These are phyloP conservation scores for Boletus rubroflammeus DNA, from an alignment of 768 basidiomycete species.

Conservation along the genomic window DNA sequence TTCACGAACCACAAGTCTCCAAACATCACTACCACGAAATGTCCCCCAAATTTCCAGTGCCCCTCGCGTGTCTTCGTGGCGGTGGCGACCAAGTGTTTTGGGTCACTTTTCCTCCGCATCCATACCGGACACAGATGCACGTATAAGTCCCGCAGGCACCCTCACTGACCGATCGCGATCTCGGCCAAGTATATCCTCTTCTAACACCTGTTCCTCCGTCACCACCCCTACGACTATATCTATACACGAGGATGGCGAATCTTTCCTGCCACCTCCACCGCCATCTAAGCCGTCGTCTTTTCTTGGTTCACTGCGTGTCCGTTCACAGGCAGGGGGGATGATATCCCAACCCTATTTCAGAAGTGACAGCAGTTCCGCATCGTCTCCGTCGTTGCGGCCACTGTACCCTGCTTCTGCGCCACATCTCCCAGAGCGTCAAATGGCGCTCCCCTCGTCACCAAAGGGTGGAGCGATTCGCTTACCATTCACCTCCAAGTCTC, in stretches of 20 bases:
- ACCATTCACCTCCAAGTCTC: constrained; percentile 28
- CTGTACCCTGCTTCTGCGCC: constrained; percentile 36
- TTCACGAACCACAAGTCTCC: constrained; percentile 48
- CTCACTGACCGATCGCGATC: constrained; percentile 46
- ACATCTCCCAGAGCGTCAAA: constrained; percentile 38
- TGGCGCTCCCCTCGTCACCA: constrained; percentile 27
- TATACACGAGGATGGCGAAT: constrained; percentile 39
- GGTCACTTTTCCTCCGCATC: constrained; percentile 58
- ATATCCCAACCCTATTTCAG: constrained; percentile 36
- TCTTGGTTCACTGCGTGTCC: constrained; percentile 33
- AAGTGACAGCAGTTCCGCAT: constrained; percentile 18
- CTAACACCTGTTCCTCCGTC: constrained; percentile 49
- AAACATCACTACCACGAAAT: constrained; percentile 35
- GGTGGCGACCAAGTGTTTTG: constrained; percentile 63
- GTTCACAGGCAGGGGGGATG: constrained; percentile 23
- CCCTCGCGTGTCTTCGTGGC: constrained; percentile 32
- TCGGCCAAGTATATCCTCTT: constrained; percentile 61
- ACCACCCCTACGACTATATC: constrained; percentile 34
- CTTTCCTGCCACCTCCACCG: constrained; percentile 37
- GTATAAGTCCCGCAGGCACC: constrained; percentile 40
- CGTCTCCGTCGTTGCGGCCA: constrained; percentile 38
- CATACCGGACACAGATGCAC: constrained; percentile 41
- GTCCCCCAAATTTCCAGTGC: constrained; percentile 1
- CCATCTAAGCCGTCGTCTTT: constrained; percentile 33
- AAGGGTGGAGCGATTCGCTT: constrained; percentile 32